Percentiles rank a stretch among this genome's conserved stretches.
These are phyloP conservation scores for Daldinia grandis DNA, from an alignment of 495 filamentous ascomycete species.

Conservation along the genomic window DNA sequence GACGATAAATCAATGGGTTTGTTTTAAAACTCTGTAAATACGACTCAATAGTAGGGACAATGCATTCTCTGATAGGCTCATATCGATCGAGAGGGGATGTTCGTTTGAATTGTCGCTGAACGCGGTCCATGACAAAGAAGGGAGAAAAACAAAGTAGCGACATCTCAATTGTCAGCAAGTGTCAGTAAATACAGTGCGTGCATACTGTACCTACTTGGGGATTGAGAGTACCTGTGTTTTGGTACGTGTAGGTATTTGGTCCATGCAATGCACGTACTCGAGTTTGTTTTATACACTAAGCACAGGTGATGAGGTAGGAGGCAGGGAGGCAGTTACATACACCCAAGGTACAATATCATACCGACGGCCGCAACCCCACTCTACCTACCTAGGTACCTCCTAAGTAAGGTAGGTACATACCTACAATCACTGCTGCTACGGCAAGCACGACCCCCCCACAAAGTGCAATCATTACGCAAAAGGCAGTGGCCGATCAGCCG, in stretches of 20 bases:
- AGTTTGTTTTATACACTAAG: too few relatives aligned
- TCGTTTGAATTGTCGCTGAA: conserved; percentile 5
- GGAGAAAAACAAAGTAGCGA: not conserved
- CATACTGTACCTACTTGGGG: not conserved
- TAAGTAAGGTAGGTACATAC: conserved; percentile 16
- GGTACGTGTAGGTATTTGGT: too few relatives aligned
- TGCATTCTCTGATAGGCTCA: not conserved
- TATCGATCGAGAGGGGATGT: not conserved
- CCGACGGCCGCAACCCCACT: conserved; percentile 2
- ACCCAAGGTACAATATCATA: not conserved
- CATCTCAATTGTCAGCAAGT: not conserved
- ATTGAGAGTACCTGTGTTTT: too few relatives aligned
- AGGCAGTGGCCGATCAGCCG: conserved; percentile 37
- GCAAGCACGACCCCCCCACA: conserved; percentile 30
- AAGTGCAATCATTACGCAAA: conserved; percentile 40
- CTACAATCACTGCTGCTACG: conserved; percentile 8
- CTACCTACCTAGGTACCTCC: conserved; percentile 5
- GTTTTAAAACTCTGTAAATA: conserved; percentile 7
- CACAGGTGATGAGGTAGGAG: not conserved
- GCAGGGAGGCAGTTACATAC: not conserved
- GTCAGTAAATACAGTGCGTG: not conserved
- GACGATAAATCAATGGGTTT: conserved; percentile 20
- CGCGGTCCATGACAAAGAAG: not conserved
- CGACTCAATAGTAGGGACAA: not conserved
- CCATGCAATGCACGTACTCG: too few relatives aligned